Evolutionary conservation across 495 filamentous ascomycete species (phyloP), one percentile per base, ranked within the genome.

Genomic region (Coniosporium apollinis): DNA sequence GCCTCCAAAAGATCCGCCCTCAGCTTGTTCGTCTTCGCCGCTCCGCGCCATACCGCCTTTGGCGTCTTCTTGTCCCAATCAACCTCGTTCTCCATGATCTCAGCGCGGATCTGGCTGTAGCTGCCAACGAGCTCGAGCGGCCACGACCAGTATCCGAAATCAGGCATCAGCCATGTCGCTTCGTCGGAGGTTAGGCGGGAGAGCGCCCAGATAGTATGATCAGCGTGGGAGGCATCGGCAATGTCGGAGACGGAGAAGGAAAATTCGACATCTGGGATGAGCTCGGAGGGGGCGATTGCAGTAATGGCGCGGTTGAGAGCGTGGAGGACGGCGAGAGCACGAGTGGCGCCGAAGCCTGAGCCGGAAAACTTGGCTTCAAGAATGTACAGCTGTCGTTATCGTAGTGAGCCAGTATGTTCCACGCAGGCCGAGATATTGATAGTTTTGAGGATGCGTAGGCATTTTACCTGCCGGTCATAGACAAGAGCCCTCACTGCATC

Each of bases 211-310:
- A n/a, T n/a, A 7, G 47, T 28, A 14, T 32, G 28, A 8, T 30
- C 19, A 28, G 15, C 25, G 22, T 37, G 17, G 3, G 16, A 32
- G 5, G 13, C 22, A 6, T 45, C 32, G 2, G 48, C 34, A 9
- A 25, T 31, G 37, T 54, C 50, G 28, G 43, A 22, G 28, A 47
- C 37, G 9, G 42, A 32, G 35, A 54, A 34, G 10, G 39, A 29
- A 35, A 54, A 54, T 31, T 54, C 50, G 33, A 54, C 35, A 26
- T 48, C 32, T 15, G 50, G 50, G n/a, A 54, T 20, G n/a, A n/a
- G n/a, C n/a, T n/a, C n/a, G 4, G 41, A 29, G 20, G 10, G 21
- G 9, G 11, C 8, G 13, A 30, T 22, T 9, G 50, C 26, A 4
- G 25, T 17, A 13, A 51, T 20, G 18, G 49, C 46, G 21, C 50